These are phyloP conservation scores for Gaillardinia entomophila DNA, from an alignment of 805 yeast genomes.

Conservation along the genomic window DNA sequence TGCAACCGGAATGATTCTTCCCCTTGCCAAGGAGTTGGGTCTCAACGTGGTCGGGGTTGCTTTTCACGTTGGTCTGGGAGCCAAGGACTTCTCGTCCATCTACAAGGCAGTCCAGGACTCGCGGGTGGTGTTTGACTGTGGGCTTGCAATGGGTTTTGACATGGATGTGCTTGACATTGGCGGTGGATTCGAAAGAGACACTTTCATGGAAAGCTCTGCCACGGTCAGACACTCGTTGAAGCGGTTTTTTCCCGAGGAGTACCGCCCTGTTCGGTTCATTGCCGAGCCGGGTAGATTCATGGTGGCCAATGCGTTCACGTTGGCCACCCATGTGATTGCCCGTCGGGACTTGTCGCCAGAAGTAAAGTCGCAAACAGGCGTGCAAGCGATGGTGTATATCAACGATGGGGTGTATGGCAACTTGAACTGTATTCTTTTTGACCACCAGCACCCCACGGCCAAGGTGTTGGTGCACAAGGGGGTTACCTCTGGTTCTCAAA, in stretches of 20 bases:
- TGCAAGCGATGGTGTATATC: constrained; percentile 69
- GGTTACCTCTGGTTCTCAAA: constrained; percentile 16
- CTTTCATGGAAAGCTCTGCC: constrained; percentile 54
- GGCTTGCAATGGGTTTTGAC: constrained; percentile 35
- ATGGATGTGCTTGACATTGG: constrained; percentile 76
- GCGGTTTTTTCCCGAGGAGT: constrained; percentile 48
- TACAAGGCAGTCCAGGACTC: constrained; percentile 71
- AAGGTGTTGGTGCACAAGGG: constrained; percentile 55
- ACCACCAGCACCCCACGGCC: constrained; percentile 79
- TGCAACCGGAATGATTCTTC: constrained; percentile 49
- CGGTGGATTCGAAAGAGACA: constrained; percentile 76
- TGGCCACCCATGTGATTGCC: constrained; percentile 84
- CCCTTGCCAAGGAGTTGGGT: constrained; percentile 53
- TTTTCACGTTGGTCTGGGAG: constrained; percentile 95
- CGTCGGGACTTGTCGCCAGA: constrained; percentile 44
- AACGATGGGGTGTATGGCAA: constrained; percentile 96
- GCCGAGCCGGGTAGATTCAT: constrained; percentile 95
- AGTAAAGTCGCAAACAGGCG: constrained; percentile 11
- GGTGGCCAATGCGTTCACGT: constrained; percentile 78
- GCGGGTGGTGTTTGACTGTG: constrained; percentile 59
- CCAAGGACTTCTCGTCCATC: constrained; percentile 63
- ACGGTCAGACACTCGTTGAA: constrained; percentile 54
- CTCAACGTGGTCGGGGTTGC: constrained; percentile 79
- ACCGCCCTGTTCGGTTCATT: constrained; percentile 43
- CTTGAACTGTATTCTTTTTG: constrained; percentile 88